phyloP scores from a whole-genome alignment of 2,329 filamentous ascomycete species.

The Xylariaceae sp. region DNA sequence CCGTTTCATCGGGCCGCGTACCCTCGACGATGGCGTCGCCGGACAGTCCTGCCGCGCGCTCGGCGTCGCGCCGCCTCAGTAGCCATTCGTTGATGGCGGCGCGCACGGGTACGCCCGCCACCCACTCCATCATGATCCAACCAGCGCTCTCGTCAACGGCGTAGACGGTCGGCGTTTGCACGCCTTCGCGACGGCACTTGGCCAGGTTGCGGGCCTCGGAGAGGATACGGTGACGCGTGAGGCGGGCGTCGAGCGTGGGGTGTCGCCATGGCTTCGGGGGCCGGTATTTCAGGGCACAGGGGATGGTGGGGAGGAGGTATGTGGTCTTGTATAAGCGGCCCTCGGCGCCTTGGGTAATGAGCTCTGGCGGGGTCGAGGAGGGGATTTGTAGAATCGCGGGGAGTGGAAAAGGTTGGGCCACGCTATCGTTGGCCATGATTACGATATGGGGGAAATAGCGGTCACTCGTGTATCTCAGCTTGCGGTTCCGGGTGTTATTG shows the following conservation, averaged over 20 bases:
- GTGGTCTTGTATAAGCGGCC: conserved; percentile 85
- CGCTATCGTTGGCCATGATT: conserved; percentile 13
- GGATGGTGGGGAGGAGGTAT: conserved; percentile 62
- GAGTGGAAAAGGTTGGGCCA: conserved; percentile 41
- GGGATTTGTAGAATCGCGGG: conserved; percentile 60
- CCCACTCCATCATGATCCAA: conserved; percentile 82
- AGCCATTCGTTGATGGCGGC: conserved; percentile 65
- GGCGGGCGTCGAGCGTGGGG: conserved; percentile 75
- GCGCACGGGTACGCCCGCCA: conserved; percentile 66
- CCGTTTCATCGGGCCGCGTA: conserved; percentile 40
- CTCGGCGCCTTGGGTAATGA: conserved; percentile 92
- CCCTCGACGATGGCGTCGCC: conserved; percentile 26
- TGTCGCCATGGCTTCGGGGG: conserved; percentile 90
- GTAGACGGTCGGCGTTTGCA: conserved; percentile 76
- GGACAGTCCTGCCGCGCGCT: conserved; percentile 21
- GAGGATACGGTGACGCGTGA: conserved; percentile 81
- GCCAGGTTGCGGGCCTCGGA: conserved; percentile 83
- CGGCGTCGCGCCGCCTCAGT: conserved; percentile 39
- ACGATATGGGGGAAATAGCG: background rate
- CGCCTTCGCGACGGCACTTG: conserved; percentile 70
- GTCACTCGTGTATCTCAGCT: background rate
- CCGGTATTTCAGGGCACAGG: conserved; percentile 84
- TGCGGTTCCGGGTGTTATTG: background rate
- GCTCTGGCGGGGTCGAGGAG: conserved; percentile 53
- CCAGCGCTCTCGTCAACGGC: conserved; percentile 58